Conservation (phyloP, 352 stramenopile species). For the Halophytophthora batemanensis region DNA sequence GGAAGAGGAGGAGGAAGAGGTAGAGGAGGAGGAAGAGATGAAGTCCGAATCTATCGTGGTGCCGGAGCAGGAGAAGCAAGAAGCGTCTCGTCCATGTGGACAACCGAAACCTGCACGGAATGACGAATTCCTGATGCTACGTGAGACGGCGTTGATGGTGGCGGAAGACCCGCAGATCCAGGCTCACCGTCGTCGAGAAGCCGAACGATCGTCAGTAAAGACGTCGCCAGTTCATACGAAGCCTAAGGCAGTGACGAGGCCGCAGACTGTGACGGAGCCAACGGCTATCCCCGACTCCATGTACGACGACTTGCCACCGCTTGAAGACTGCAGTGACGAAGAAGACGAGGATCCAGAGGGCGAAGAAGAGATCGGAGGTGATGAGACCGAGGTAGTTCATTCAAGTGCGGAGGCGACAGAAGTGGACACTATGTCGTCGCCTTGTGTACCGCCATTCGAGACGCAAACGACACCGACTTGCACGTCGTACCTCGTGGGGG, state of each 20-base stretch:
- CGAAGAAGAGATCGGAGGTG: conserved; percentile 3
- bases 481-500: conserved; percentile 46
- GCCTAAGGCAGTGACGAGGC: too few species aligned
- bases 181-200: conserved; percentile 4
- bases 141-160: conserved; percentile 69
- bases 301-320: conserved; percentile 48
- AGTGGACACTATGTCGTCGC: neutral
- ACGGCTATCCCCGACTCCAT: conserved; percentile 14
- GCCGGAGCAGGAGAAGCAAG: too few species aligned
- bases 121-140: conserved; percentile 52
- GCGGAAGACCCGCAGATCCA: conserved; percentile 50
- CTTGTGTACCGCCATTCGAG: conserved; percentile 28
- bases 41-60: neutral
- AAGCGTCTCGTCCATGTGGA: too few species aligned
- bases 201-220: neutral
- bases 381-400: too few species aligned
- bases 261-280: conserved; percentile 11
- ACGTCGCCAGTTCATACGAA: neutral
- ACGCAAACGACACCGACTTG: conserved; percentile 44
- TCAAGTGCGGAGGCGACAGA: neutral
- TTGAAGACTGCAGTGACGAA: conserved; percentile 59
- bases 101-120: conserved; percentile 12
- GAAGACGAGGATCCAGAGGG: conserved; percentile 22
- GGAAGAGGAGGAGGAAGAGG: conserved; percentile 16
- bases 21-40: too few species aligned